phyloP scores from a whole-genome alignment of 2,329 filamentous ascomycete species.

The Coniosporium tulheliwenetii region DNA sequence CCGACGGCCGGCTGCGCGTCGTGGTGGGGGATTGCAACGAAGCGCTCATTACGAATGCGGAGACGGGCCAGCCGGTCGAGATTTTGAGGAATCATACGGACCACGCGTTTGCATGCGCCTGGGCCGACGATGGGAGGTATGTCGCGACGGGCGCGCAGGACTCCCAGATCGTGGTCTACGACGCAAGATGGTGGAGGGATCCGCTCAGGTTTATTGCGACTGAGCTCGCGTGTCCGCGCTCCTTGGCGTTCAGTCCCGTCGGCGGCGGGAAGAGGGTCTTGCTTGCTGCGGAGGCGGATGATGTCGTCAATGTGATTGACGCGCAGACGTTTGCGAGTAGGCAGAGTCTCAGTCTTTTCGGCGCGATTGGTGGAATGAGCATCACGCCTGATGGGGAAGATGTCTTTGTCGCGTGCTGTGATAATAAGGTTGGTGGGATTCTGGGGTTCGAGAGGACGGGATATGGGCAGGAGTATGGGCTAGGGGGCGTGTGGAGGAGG shows the following conservation, averaged over 20 bases:
- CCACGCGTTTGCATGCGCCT: constrained; percentile 62
- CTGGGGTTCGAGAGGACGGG: constrained; percentile 35
- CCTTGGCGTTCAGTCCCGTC: constrained; percentile 54
- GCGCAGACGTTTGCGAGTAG: constrained; percentile 46
- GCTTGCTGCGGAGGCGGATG: constrained; percentile 60
- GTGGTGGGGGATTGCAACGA: constrained; percentile 56
- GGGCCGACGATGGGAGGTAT: constrained; percentile 62
- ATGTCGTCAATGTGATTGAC: constrained; percentile 57
- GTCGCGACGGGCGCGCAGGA: constrained; percentile 69
- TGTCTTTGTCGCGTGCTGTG: constrained; percentile 53
- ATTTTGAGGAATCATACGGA: constrained; percentile 49
- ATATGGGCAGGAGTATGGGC: neutral
- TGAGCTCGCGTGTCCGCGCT: constrained; percentile 54
- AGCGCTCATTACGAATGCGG: constrained; percentile 53
- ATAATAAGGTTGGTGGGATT: constrained; percentile 50
- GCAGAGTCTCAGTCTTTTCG: constrained; percentile 60
- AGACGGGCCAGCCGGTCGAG: constrained; percentile 43
- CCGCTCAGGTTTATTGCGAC: constrained; percentile 40
- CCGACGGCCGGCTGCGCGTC: constrained; percentile 54
- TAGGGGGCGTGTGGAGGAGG: neutral
- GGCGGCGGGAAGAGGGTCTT: constrained; percentile 53
- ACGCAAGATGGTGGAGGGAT: constrained; percentile 52
- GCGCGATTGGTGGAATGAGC: constrained; percentile 53
- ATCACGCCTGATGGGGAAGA: constrained; percentile 53
- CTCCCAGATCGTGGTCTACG: constrained; percentile 57